phyloP scores from a whole-genome alignment of 225 moss, liverwort and hornwort species.

The Marchantia paleacea region DNA sequence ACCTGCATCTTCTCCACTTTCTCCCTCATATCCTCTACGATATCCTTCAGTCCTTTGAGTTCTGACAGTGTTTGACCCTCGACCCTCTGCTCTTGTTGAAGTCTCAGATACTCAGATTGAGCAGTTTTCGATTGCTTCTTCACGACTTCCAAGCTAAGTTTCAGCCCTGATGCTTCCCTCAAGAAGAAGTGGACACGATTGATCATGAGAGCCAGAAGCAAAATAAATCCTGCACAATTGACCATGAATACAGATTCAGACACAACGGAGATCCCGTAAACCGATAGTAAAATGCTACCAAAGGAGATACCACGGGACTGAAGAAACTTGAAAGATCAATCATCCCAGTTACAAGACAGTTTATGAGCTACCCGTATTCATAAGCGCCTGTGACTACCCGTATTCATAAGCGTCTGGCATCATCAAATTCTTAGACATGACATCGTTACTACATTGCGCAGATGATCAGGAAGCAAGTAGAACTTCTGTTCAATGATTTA shows the following conservation, averaged over 20 bases:
- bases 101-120: constrained; percentile 47
- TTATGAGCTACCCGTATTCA: too few species aligned
- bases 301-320: background rate
- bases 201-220: constrained; percentile 52
- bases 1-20: constrained; percentile 66
- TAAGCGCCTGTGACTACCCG: too few species aligned
- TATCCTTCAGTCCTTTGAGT: constrained; percentile 51
- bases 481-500: too few species aligned
- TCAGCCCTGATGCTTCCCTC: constrained; percentile 47
- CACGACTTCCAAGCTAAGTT: constrained; percentile 45
- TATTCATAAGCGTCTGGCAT: too few species aligned
- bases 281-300: background rate
- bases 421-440: too few species aligned
- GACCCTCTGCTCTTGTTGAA: constrained; percentile 45
- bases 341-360: background rate
- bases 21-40: constrained; percentile 56
- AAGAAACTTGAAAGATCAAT: background rate
- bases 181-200: constrained; percentile 54
- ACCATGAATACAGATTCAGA: background rate
- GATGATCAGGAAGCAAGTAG: too few species aligned
- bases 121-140: constrained; percentile 62
- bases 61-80: constrained; percentile 36
- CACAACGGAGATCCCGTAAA: background rate
- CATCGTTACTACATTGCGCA: too few species aligned
- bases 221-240: constrained; percentile 56